Base-by-base conservation (phyloP, 2,329 filamentous ascomycete genomes). In the Daldinia sp. region DNA sequence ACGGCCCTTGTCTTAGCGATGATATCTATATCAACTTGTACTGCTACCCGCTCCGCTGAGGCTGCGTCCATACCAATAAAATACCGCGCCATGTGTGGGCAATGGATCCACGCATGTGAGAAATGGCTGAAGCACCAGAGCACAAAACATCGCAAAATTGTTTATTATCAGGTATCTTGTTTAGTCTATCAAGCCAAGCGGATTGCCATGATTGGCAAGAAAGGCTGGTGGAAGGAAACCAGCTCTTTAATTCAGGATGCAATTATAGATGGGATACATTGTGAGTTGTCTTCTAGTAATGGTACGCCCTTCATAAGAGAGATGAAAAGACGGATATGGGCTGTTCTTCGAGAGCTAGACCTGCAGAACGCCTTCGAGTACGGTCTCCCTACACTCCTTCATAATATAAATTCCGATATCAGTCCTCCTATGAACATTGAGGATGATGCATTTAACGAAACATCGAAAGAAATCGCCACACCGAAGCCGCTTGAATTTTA, bases 1-100 rank as follows among this genome's bases (percentile, higher is more conserved):
- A 65, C 57, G 1, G 60, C 59, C 8, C 61, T 70, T 2, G 39
- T 71, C 8, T 54, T 88, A 27, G 58, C 67, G 11, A 73, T 73
- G 58, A 64, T 71, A n/a, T 66, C 70, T 25, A 63, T 72, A 39
- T 67, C 69, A 10, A 55, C 60, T n/a, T 64, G 41, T 57, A 32
- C 52, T 29, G 41, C 57, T 35, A n/a, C 52, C 29, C 15, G 21
- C 45, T 55, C 60, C 11, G 49, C 48, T 11, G 57, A 64, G n/a
- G 43, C 35, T 21, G 43, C 43, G 17, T 57, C 60, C 3, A 50
- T 59, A 29, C 13, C 58, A 13, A 48, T 19, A 27, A 61, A 35
- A 48, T 64, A 68, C 19, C 29, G 43, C 53, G 17, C 41, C 3
- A 55, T 62, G 66, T 57, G 61, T 15, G 10, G 56, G 11, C 35